Evolutionary conservation across 768 basidiomycete genomes (phyloP), one percentile per base, ranked within the genome.

Genomic region (Russula earlei): DNA sequence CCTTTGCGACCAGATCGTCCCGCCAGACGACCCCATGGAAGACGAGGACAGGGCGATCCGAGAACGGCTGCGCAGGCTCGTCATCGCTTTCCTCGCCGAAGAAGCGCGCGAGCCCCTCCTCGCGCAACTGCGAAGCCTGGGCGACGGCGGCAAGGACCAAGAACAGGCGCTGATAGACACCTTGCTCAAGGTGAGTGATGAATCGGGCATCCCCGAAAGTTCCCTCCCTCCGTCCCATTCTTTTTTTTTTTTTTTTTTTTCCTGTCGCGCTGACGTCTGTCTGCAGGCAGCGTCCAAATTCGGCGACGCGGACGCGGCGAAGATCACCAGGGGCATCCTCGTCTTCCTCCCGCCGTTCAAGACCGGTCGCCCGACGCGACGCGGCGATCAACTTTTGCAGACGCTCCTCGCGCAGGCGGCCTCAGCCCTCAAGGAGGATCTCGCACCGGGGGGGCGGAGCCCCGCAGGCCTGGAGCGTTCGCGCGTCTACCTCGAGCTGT

Each of bases 1-100:
- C 14, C 71, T 87, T 5, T 85, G 78, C 63, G 86, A 87, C 64
- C 85, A 87, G 64, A 71, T 85, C 34, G 65, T 76, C 3, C 78
- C 79, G 2, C 64, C 71, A 0, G 77, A 77, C 45, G 80, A 79
- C 25, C 65, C 71, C 12, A 60, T 72, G 63, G 81, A 83, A 49
- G 80, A 82, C 22, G 82, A 82, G 41, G 84, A 84, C 59, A 71
- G 72, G 64, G 70, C 66, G 17, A 79, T 79, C 44, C 75, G 84
- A 46, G 78, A 80, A 60, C 75, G 75, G 31, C 67, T 86, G 20
- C 75, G 82, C 55, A 71, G 72, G 1, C 72, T 85, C 22, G 85
- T 87, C 19, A 62, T 85, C 50, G 70, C 72, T 5, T 87, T 85
- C 68, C 67, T 87, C 54, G 72, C 74, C 17, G 74, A 69, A 33